Evolutionary conservation across 2,329 filamentous ascomycete species (phyloP).

Genomic region (Clonostachys rhizophaga): DNA sequence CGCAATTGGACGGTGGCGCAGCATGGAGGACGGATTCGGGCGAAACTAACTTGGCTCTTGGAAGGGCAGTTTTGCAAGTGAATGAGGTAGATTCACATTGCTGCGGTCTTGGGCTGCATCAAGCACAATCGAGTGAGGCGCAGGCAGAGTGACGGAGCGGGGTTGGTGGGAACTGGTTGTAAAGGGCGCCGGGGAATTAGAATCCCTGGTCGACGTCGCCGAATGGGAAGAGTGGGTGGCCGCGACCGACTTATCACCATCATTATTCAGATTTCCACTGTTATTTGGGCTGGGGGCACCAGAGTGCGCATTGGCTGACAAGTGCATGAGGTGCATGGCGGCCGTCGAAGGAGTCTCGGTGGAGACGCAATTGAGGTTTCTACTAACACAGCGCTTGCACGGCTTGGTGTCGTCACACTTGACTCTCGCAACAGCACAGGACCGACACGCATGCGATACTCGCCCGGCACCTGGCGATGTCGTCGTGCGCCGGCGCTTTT

Average conservation of each 20-base stretch:
- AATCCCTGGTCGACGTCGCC: neutral
- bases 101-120: conserved; percentile 3
- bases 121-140: neutral
- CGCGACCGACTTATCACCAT: conserved; percentile 2
- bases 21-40: neutral
- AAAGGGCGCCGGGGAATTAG: conserved; percentile 3
- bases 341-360: conserved; percentile 30
- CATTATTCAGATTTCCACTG: neutral
- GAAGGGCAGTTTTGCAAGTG: neutral
- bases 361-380: conserved; percentile 37
- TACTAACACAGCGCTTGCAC: conserved; percentile 42
- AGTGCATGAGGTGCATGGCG: conserved; percentile 36
- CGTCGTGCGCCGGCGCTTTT: conserved; percentile 39
- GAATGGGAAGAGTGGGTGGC: neutral
- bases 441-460: conserved; percentile 46
- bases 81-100: neutral
- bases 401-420: conserved; percentile 53
- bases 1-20: neutral
- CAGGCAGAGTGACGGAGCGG: conserved; percentile 3
- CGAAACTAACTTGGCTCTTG: neutral
- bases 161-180: conserved; percentile 1
- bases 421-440: conserved; percentile 46
- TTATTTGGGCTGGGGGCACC: neutral
- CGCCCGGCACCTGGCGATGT: conserved; percentile 39
- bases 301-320: conserved; percentile 28